A percentile compares a stretch with the other conserved stretches of the same genome.
Conservation (phyloP, 2,329 filamentous ascomycete species). For the Colletotrichum australisinense region DNA sequence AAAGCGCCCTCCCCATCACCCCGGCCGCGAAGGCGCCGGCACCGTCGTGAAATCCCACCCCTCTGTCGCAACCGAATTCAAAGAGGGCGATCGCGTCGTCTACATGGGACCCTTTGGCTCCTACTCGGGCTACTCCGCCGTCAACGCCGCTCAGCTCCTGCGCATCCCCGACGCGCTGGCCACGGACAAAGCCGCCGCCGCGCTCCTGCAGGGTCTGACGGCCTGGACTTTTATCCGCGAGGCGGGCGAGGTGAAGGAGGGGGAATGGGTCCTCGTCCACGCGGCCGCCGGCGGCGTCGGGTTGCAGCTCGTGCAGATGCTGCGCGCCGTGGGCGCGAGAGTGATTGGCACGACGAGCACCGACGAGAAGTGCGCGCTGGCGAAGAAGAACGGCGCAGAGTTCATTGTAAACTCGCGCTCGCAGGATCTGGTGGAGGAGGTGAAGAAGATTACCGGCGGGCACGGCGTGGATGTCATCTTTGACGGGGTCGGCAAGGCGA, state of each 20-base stretch:
- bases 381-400: conserved; percentile 76
- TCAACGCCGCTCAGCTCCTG: conserved; percentile 65
- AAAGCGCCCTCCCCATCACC: conserved; percentile 77
- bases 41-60: conserved; percentile 72
- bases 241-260: conserved; percentile 78
- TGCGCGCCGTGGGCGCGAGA: conserved; percentile 77
- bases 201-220: conserved; percentile 84
- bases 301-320: conserved; percentile 78
- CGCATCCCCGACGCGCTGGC: conserved; percentile 72
- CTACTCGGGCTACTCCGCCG: conserved; percentile 68
- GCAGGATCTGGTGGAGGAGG: conserved; percentile 68
- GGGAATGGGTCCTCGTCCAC: conserved; percentile 86
- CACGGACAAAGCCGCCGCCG: conserved; percentile 73
- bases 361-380: conserved; percentile 77
- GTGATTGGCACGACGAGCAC: conserved; percentile 85
- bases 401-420: conserved; percentile 76
- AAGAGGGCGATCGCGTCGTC: conserved; percentile 76
- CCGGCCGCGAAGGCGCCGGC: conserved; percentile 84
- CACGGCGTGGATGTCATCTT: conserved; percentile 83
- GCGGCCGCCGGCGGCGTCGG: conserved; percentile 89
- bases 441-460: conserved; percentile 77
- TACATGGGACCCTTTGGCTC: conserved; percentile 67
- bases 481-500: conserved; percentile 87
- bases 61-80: conserved; percentile 61
- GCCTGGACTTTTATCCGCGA: conserved; percentile 84